These are phyloP conservation scores for Neobulgaria alba DNA, from an alignment of 2,329 filamentous ascomycete genomes.

Conservation along the genomic window DNA sequence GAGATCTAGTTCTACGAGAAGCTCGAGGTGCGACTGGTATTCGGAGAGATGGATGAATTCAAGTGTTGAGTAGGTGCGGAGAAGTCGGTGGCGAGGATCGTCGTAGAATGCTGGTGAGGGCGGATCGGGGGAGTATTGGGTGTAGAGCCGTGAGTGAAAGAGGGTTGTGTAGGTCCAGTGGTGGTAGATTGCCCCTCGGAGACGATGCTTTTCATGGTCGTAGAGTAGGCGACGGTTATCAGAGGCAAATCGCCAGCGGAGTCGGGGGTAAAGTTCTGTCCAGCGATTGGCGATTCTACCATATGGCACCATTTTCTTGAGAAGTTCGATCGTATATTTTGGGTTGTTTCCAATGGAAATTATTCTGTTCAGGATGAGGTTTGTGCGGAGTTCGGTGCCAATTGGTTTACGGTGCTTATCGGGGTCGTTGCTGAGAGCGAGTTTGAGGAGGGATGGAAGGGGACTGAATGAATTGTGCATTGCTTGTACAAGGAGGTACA, in stretches of 20 bases:
- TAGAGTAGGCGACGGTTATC: slow-evolving; percentile 24
- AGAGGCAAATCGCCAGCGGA: slow-evolving; percentile 25
- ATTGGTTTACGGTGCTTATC: slow-evolving; percentile 22
- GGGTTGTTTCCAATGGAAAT: slow-evolving; percentile 14
- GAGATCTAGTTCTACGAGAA: slow-evolving; percentile 23
- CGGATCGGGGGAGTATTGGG: slow-evolving; percentile 22
- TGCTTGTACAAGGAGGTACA: slow-evolving; percentile 19
- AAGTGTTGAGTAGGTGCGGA: slow-evolving; percentile 21
- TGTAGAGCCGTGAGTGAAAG: slow-evolving; percentile 26
- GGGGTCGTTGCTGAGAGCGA: slow-evolving; percentile 23
- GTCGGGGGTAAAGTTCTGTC: slow-evolving; percentile 26
- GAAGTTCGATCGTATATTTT: slow-evolving; percentile 21
- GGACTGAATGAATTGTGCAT: slow-evolving; percentile 25
- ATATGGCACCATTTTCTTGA: slow-evolving; percentile 26
- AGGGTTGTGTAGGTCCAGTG: slow-evolving; percentile 27
- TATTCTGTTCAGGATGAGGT: slow-evolving; percentile 20
- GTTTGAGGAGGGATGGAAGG: slow-evolving; percentile 22
- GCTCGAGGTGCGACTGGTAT: slow-evolving; percentile 21
- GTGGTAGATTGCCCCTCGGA: slow-evolving; percentile 25
- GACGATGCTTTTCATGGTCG: slow-evolving; percentile 20
- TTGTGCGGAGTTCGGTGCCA: slow-evolving; percentile 24
- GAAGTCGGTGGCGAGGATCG: slow-evolving; percentile 23
- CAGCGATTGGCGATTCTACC: slow-evolving; percentile 25
- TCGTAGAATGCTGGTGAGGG: slow-evolving; percentile 15
- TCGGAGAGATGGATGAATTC: slow-evolving; percentile 26